phyloP scores from a whole-genome alignment of 1,284 basidiomycete genomes.

The Erythrobasidium hasegawianum region DNA sequence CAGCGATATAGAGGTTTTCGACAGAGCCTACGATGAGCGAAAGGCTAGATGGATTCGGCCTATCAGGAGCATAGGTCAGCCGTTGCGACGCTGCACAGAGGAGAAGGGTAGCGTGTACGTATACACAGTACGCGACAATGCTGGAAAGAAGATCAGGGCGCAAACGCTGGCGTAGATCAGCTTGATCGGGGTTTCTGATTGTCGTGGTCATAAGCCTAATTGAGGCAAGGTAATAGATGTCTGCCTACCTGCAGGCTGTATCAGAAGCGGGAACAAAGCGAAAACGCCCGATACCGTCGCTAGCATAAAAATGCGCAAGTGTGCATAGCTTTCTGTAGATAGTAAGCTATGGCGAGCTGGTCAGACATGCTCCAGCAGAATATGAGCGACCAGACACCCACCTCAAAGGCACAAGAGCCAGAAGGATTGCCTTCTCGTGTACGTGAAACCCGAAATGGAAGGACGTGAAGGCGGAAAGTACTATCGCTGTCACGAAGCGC shows the following conservation, averaged over 20 bases:
- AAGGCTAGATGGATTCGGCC: slow-evolving; percentile 68
- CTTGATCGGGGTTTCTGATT: slow-evolving; percentile 81
- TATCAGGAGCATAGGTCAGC: slow-evolving; percentile 47
- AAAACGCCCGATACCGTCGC: slow-evolving; percentile 77
- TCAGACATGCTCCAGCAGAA: not conserved
- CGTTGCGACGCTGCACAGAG: not conserved
- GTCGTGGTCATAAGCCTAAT: too few relatives aligned
- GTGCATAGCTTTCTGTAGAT: slow-evolving; percentile 73
- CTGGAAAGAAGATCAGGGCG: slow-evolving; percentile 62
- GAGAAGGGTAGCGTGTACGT: slow-evolving; percentile 57
- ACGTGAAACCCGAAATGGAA: slow-evolving; percentile 98
- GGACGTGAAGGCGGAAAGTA: slow-evolving; percentile 82
- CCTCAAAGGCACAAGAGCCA: slow-evolving; percentile 86
- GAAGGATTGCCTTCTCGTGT: slow-evolving; percentile 88
- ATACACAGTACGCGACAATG: slow-evolving; percentile 71
- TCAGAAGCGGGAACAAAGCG: slow-evolving; percentile 82
- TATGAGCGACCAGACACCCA: slow-evolving; percentile 48
- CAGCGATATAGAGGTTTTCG: slow-evolving; percentile 72
- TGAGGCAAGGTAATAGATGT: not conserved
- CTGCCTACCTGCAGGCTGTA: slow-evolving; percentile 68
- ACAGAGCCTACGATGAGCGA: slow-evolving; percentile 65
- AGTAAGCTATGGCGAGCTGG: slow-evolving; percentile 60
- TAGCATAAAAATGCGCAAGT: slow-evolving; percentile 77
- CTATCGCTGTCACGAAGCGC: slow-evolving; percentile 77
- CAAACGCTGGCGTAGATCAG: slow-evolving; percentile 71